Evolutionary conservation across 2,329 filamentous ascomycete species (phyloP), one percentile per base, ranked within the genome.

Genomic region (Aspergillus fumigatus): DNA sequence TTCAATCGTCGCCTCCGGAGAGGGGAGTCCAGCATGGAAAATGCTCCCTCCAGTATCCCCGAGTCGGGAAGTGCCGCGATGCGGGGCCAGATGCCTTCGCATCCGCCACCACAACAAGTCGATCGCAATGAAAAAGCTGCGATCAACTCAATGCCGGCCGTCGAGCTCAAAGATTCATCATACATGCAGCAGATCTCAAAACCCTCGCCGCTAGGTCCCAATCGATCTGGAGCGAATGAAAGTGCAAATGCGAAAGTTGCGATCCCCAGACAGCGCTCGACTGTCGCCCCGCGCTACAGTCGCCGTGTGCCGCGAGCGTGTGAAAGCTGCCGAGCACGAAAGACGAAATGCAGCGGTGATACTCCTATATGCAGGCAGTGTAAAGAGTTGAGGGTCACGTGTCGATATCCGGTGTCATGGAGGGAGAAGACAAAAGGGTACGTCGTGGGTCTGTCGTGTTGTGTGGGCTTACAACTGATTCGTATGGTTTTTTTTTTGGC

Each of bases 311-410:
- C 69, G n/a, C 60, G 70, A 48, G 75, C 75, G 14, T 78, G 76
- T 50, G 73, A 76, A 61, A 71, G 74, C 21, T 78, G 76, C 56
- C 68, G 73, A 14, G 67, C 69, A 49, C 65, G 74, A 19, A 78
- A 78, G 60, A 76, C 70, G n/a, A 78, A 77, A 64, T 78, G 76
- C 59, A 74, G 70, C 55, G 76, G 76, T 9, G 73, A 75, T 55
- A 70, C 69, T 11, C 76, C 76, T 2, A 60, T 69, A 35, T 78
- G 76, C 55, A 62, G 69, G 49, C 73, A 76, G 56, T 78, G 76
- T 51, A 66, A 68, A 53, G 73, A 76, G 45, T 63, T 74, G 43
- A 69, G 70, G 45, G 64, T 72, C 35, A 43, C 53, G 11, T 78
- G 75, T 63, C 65, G 67, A 21, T 78, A 78, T 61, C 72, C 72